Conservation (phyloP, 805 yeast species). For the Saturnispora zaruensis region DNA sequence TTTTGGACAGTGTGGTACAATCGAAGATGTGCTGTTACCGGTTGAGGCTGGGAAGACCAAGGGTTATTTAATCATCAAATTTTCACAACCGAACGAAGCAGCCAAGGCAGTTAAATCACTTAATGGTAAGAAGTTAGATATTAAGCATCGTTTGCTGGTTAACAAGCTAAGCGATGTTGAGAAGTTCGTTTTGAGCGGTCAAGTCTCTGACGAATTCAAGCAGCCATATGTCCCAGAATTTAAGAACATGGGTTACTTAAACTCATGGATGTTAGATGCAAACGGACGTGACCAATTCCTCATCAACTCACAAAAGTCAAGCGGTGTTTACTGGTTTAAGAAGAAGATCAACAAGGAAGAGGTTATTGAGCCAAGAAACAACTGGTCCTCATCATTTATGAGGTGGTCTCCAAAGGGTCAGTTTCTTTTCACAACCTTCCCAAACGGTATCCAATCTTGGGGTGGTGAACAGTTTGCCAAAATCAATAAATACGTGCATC, state of each 20-base stretch:
- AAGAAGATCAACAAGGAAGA: slow-evolving; percentile 62
- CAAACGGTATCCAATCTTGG: slow-evolving; percentile 93
- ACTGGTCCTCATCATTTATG: slow-evolving; percentile 83
- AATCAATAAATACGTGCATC: slow-evolving; percentile 74
- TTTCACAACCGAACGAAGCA: slow-evolving; percentile 56
- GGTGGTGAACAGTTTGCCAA: slow-evolving; percentile 79
- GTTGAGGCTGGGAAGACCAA: slow-evolving; percentile 68
- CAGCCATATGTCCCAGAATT: slow-evolving; percentile 71
- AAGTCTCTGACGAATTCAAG: slow-evolving; percentile 48
- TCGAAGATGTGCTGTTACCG: slow-evolving; percentile 79
- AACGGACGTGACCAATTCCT: slow-evolving; percentile 86
- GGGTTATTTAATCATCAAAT: slow-evolving; percentile 84
- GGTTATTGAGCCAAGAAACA: slow-evolving; percentile 67
- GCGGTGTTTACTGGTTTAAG: slow-evolving; percentile 82
- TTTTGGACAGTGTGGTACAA: slow-evolving; percentile 68
- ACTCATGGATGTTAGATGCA: slow-evolving; percentile 85
- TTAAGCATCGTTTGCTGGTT: slow-evolving; percentile 80
- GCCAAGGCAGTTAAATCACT: slow-evolving; percentile 69
- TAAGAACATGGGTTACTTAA: slow-evolving; percentile 70
- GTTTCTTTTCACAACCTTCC: slow-evolving; percentile 77
- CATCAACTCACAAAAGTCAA: slow-evolving; percentile 68
- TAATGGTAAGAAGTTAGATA: slow-evolving; percentile 87
- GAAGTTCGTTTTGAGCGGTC: slow-evolving; percentile 60
- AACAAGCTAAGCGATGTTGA: slow-evolving; percentile 80
- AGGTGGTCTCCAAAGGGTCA: slow-evolving; percentile 93